A percentile compares a stretch with the other conserved stretches of the same genome.
These are phyloP conservation scores for Capronia americana DNA, from an alignment of 2,329 filamentous ascomycete species.

Conservation along the genomic window DNA sequence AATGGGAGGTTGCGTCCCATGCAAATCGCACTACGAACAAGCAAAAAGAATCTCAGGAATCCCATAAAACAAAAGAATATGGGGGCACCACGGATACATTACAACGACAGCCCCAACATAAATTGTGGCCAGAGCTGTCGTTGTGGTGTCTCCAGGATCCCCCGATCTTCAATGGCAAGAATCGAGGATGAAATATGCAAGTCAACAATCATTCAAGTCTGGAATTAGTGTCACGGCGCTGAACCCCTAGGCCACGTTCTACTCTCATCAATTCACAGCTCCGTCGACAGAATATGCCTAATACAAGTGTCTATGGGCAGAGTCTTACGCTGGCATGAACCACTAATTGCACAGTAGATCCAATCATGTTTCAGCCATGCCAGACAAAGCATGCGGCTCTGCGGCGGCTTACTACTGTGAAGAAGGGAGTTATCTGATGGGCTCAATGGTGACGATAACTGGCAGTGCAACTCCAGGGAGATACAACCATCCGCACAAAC, in stretches of 20 bases:
- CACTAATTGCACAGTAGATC: too few species aligned
- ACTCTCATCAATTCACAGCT: background rate
- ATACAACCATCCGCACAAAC: too few species aligned
- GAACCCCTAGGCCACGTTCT: background rate
- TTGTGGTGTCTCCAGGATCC: background rate
- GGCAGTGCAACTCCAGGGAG: too few species aligned
- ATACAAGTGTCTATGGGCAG: too few species aligned
- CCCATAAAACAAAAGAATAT: background rate
- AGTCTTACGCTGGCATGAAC: too few species aligned
- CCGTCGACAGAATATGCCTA: background rate
- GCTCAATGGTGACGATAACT: too few species aligned
- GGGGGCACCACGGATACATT: background rate
- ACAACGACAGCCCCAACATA: background rate
- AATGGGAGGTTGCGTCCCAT: background rate
- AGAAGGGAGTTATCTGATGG: too few species aligned
- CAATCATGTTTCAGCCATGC: too few species aligned
- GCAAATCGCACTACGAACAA: background rate
- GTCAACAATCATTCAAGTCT: background rate
- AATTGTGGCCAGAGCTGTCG: background rate
- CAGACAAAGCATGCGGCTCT: too few species aligned
- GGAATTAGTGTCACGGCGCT: background rate
- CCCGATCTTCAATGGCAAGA: background rate
- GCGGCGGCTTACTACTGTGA: too few species aligned
- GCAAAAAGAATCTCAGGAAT: background rate
- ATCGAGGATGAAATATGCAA: background rate